phyloP scores from a whole-genome alignment of 352 stramenopile genomes.

The Phytophthora ohioensis region DNA sequence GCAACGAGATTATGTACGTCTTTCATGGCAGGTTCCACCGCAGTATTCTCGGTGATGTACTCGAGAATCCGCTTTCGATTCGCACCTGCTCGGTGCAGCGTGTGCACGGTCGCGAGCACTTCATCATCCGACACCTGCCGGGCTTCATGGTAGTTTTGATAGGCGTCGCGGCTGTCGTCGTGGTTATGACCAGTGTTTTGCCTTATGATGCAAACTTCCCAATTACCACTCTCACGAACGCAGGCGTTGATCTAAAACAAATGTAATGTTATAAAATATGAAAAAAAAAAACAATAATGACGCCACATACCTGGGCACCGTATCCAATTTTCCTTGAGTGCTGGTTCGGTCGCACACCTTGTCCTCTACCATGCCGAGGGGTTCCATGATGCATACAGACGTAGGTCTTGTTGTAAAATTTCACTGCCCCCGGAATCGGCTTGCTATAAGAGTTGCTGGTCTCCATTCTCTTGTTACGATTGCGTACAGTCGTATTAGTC shows the following conservation, averaged over 20 bases:
- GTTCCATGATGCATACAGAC: neutral
- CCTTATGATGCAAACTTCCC: conserved; percentile 3
- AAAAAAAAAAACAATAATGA: neutral
- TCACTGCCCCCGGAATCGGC: neutral
- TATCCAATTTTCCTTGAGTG: conserved; percentile 14
- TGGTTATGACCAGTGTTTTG: conserved; percentile 11
- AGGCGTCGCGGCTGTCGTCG: conserved; percentile 1
- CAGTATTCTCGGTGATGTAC: conserved; percentile 13
- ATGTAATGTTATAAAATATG: neutral
- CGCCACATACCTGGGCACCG: neutral
- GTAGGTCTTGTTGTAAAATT: conserved; percentile 8
- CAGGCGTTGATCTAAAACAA: conserved; percentile 14
- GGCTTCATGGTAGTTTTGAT: conserved; percentile 9
- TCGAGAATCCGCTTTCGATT: conserved; percentile 19
- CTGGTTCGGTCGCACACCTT: conserved; percentile 4
- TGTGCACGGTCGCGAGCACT: conserved; percentile 1
- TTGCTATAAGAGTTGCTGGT: neutral
- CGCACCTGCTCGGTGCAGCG: neutral
- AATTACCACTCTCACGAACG: conserved; percentile 1
- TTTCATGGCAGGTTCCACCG: conserved; percentile 8
- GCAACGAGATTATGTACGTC: conserved; percentile 15
- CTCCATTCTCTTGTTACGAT: neutral
- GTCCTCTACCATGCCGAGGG: neutral
- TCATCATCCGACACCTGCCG: conserved; percentile 3
- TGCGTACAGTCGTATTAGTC: neutral